Conservation (phyloP, 148 eudicot genomes). For the Nepenthes gracilis region DNA sequence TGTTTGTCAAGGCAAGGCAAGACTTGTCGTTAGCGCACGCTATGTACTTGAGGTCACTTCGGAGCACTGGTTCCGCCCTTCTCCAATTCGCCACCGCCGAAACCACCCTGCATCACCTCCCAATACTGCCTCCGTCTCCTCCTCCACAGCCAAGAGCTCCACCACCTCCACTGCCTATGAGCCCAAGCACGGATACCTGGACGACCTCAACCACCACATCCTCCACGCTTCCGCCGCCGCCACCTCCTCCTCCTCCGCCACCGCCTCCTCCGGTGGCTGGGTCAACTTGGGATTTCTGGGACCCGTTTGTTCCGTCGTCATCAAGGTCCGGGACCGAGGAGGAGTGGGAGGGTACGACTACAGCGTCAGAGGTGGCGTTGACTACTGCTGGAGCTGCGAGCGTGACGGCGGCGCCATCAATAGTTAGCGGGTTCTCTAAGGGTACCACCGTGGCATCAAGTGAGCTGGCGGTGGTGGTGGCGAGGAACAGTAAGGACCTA, state of each 20-base stretch:
- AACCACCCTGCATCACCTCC: slow-evolving; percentile 39
- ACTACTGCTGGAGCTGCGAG: slow-evolving; percentile 29
- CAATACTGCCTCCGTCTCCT: slow-evolving; percentile 7
- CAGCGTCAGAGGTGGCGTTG: slow-evolving; percentile 19
- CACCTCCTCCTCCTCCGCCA: slow-evolving; percentile 25
- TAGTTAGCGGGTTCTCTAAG: slow-evolving; percentile 36
- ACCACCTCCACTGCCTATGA: slow-evolving; percentile 8
- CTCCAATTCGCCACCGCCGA: slow-evolving; percentile 71
- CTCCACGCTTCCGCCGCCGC: slow-evolving; percentile 26
- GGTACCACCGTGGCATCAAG: slow-evolving; percentile 26
- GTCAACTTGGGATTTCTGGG: slow-evolving; percentile 92
- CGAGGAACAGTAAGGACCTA: slow-evolving; percentile 58
- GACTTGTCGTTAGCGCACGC: slow-evolving; percentile 55
- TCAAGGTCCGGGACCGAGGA: slow-evolving; percentile 42
- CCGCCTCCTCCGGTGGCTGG: slow-evolving; percentile 14
- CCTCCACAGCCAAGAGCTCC: slow-evolving; percentile 6
- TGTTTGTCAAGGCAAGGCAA: slow-evolving; percentile 54
- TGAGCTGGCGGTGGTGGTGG: slow-evolving; percentile 53
- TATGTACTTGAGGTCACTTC: slow-evolving; percentile 53
- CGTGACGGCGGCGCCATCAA: slow-evolving; percentile 38
- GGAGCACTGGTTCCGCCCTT: slow-evolving; percentile 53
- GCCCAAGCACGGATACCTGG: slow-evolving; percentile 7
- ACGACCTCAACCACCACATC: slow-evolving; percentile 23
- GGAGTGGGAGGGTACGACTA: slow-evolving; percentile 41
- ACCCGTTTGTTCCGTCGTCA: slow-evolving; percentile 50